Percentiles rank a stretch among this genome's conserved stretches.
These are phyloP conservation scores for Globisporangium echinulatum DNA, from an alignment of 352 stramenopile species.

Conservation along the genomic window DNA sequence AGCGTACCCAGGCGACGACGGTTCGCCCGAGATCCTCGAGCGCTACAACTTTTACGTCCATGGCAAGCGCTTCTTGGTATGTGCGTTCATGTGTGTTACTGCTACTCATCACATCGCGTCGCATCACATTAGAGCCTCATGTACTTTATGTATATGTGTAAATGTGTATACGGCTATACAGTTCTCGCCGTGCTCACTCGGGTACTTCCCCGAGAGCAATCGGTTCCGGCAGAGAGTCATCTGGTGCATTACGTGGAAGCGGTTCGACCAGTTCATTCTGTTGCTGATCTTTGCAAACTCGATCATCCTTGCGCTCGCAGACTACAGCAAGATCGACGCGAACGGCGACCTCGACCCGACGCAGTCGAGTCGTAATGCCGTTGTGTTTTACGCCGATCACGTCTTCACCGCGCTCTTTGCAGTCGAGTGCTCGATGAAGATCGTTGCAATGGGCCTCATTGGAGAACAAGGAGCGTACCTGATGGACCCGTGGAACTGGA, in stretches of 20 bases:
- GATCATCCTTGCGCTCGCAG: slow-evolving; percentile 68
- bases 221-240: slow-evolving; percentile 49
- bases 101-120: background rate
- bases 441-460: slow-evolving; percentile 79
- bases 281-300: slow-evolving; percentile 82
- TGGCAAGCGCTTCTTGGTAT: slow-evolving; percentile 48
- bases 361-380: slow-evolving; percentile 35
- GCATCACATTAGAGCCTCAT: too few species aligned
- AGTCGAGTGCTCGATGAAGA: slow-evolving; percentile 87
- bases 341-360: slow-evolving; percentile 35
- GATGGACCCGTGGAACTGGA: slow-evolving; percentile 84
- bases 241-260: slow-evolving; percentile 64
- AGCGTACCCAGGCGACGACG: slow-evolving; percentile 14
- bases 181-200: slow-evolving; percentile 55
- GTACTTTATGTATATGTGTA: background rate
- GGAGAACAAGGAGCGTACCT: slow-evolving; percentile 71
- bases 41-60: slow-evolving; percentile 59
- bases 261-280: slow-evolving; percentile 82
- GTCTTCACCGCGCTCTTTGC: slow-evolving; percentile 74
- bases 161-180: slow-evolving; percentile 5
- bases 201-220: slow-evolving; percentile 40
- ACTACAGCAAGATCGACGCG: slow-evolving; percentile 56
- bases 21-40: slow-evolving; percentile 14
- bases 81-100: slow-evolving; percentile 14
- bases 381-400: slow-evolving; percentile 51